Evolutionary conservation across 2,329 filamentous ascomycete species (phyloP), one percentile per base, ranked within the genome.

Genomic region (Didymella glomerata): DNA sequence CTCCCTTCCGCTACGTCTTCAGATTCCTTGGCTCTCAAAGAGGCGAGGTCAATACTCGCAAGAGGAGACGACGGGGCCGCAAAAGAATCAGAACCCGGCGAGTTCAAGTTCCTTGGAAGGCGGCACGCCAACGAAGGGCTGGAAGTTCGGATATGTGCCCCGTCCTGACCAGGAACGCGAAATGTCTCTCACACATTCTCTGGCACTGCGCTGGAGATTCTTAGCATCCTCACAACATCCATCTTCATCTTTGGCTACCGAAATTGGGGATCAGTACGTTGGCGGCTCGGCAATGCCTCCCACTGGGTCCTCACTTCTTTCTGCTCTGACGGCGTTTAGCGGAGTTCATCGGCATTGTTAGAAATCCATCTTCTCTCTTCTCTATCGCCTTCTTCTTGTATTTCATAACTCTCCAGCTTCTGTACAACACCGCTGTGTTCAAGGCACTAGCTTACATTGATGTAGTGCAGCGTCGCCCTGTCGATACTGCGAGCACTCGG

Each of bases 321-420:
- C n/a, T n/a, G 18, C 5, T 41, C 11, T 25, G 3, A 48, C n/a
- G 55, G 55, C 55, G 49, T 53, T 49, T 18, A 25, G 20, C 13
- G 45, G 32, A 22, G 10, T 24, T 22, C 18, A n/a, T 47, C 41
- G 30, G 32, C 44, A 46, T 49, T 49, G 38, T 20, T 54, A 46
- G 40, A 44, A 53, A 42, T 41, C 13, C 2, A 49, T 3, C 18
- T 14, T 48, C 30, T 36, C 18, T 38, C 4, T 16, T n/a, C 24
- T 11, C n/a, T 48, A 11, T 14, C 11, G 14, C 8, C n/a, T 25
- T 11, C 10, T 13, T 10, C 18, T 11, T 7, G 2, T 13, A 11
- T 2, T 5, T 20, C 8, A 2, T 16, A 5, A n/a, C 22, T 4
- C 3, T 4, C 11, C 18, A 3, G 28, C 6, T 24, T 10, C 18